Evolutionary conservation across 495 filamentous ascomycete genomes (phyloP).

Genomic region (Mycothermus thermophilus): DNA sequence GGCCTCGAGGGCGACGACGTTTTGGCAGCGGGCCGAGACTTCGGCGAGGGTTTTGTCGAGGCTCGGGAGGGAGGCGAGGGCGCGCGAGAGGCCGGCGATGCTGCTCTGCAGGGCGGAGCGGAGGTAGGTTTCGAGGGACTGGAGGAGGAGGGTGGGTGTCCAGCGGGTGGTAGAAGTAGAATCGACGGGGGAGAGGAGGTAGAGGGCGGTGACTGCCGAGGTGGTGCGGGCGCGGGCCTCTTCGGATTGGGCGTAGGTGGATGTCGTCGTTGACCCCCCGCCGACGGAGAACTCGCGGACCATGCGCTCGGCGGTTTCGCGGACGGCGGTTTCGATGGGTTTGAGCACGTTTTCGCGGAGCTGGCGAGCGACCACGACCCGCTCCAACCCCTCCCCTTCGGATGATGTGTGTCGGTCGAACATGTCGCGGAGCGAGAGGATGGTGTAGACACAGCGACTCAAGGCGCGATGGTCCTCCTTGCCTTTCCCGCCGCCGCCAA

Average conservation of each 20-base stretch:
- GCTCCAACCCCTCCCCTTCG: constrained; percentile 63
- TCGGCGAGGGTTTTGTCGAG: constrained; percentile 74
- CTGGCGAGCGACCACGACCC: constrained; percentile 51
- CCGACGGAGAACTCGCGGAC: constrained; percentile 68
- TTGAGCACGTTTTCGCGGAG: constrained; percentile 51
- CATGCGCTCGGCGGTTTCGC: constrained; percentile 60
- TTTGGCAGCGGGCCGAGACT: constrained; percentile 73
- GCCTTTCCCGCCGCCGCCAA: constrained; percentile 15
- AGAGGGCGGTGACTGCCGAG: constrained; percentile 64
- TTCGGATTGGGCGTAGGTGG: constrained; percentile 67
- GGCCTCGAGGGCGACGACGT: constrained; percentile 72
- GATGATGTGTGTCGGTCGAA: constrained; percentile 46
- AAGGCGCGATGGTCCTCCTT: constrained; percentile 65
- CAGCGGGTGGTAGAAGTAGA: constrained; percentile 36
- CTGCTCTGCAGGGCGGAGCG: constrained; percentile 59
- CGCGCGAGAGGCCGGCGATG: constrained; percentile 53
- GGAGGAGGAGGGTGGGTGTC: constrained; percentile 57
- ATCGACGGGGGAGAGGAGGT: constrained; percentile 53
- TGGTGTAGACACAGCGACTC: constrained; percentile 61
- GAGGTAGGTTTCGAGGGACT: constrained; percentile 68
- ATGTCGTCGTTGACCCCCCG: no score
- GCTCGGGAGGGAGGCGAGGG: constrained; percentile 64
- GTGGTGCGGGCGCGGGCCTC: constrained; percentile 59
- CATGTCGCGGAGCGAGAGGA: constrained; percentile 58
- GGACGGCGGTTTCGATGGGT: constrained; percentile 56